A percentile compares a stretch with the other conserved stretches of the same genome.
phyloP scores from a whole-genome alignment of 2,329 filamentous ascomycete species.

The Xylariaceae sp. region DNA sequence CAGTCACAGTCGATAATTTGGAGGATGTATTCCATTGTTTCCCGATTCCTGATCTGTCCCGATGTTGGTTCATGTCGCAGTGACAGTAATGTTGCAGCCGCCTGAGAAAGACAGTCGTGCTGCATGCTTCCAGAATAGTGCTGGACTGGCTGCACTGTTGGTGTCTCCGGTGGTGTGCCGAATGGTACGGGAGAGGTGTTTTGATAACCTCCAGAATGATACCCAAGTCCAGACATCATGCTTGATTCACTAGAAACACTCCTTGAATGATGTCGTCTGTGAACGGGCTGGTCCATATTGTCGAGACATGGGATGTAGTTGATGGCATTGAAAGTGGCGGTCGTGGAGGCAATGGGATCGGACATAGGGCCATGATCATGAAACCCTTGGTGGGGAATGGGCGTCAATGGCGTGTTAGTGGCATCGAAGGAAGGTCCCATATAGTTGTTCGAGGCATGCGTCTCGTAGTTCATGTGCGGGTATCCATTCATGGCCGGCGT shows the following conservation, averaged over 20 bases:
- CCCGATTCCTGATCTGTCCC: constrained; percentile 9
- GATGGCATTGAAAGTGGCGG: constrained; percentile 14
- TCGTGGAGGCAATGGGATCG: constrained; percentile 14
- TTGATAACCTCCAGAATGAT: constrained; percentile 11
- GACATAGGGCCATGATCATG: constrained; percentile 16
- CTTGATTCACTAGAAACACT: constrained; percentile 24
- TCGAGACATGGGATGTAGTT: constrained; percentile 17
- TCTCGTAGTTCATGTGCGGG: constrained; percentile 14
- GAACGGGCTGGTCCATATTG: constrained; percentile 6
- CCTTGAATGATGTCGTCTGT: constrained; percentile 17
- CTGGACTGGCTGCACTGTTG: constrained; percentile 12
- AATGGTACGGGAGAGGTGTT: constrained; percentile 17
- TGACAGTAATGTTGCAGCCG: constrained; percentile 17
- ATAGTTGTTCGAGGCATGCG: constrained; percentile 12
- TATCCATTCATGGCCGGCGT: constrained; percentile 15
- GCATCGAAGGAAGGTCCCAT: constrained; percentile 14
- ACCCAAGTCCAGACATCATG: constrained; percentile 20
- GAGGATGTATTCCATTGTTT: constrained; percentile 19
- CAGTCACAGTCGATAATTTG: constrained; percentile 23
- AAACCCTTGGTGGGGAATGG: constrained; percentile 10
- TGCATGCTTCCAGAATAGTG: constrained; percentile 12
- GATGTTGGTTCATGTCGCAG: constrained; percentile 13
- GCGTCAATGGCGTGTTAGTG: constrained; percentile 4
- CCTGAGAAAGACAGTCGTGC: constrained; percentile 22
- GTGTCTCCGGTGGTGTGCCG: constrained; percentile 22